Base-by-base conservation (phyloP, 345 rosid species). In the Arabis hirsuta region DNA sequence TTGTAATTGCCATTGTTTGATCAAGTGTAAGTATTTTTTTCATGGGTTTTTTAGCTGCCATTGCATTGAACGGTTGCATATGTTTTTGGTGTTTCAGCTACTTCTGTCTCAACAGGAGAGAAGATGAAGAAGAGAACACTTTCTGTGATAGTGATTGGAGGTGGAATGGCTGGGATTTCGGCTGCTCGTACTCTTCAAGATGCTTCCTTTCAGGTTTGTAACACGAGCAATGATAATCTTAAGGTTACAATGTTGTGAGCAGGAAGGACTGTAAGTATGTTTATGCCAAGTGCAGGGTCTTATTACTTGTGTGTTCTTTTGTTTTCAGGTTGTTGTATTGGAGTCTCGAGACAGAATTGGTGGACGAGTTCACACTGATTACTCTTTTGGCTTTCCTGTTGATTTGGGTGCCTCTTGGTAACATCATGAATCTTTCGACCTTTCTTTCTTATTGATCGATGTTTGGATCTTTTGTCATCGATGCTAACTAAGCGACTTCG, bases 391-490 rank as follows among this genome's bases (percentile, higher is more conserved):
- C 65, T 95, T 91, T 80, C 98, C 98, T 34, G 84, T 95, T 59
- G 98, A 95, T 80, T 82, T 91, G 55, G 99, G 99, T 75, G 99
- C 99, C 66, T 90, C 98, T 62, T 93, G 98, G 98, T 89, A 70
- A 36, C 62, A 65, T 47, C 41, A 39, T 13, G 6, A 20, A 39
- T 64, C 72, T 16, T 39, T 62, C 20, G 29, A 13, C 9, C 7
- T 43, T 27, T 63, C 3, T 42, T 10, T 38, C 43, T 44, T 47
- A 38, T 14, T 62, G 59, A 12, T 27, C 4, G 0, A 38, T 54
- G 74, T 67, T 69, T 60, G 43, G 12, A 71, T 63, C 31, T 56
- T 43, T 71, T 57, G 9, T 3, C 0, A 41, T 7, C 0, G 42
- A 6, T 77, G 42, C 43, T 69, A 41, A 51, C 55, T 52, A 45